These are phyloP conservation scores for Psophocarpus tetragonolobus DNA, from an alignment of 306 rosid species.

Conservation along the genomic window DNA sequence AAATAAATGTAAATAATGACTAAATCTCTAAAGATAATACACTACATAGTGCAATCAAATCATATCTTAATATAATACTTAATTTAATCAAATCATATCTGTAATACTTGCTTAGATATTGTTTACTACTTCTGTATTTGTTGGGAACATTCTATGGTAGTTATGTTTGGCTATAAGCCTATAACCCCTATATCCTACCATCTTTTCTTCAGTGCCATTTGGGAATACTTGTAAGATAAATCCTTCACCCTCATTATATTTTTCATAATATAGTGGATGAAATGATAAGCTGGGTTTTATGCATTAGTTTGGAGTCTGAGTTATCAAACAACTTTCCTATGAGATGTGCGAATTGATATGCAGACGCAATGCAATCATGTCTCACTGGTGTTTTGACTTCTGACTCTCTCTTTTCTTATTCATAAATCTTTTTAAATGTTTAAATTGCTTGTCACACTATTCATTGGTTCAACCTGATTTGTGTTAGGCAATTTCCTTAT, in stretches of 20 bases:
- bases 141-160: not conserved
- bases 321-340: not conserved
- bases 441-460: not conserved
- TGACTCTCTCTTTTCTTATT: not conserved
- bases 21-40: too few relatives aligned
- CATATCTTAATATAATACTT: too few relatives aligned
- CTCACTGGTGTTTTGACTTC: not conserved
- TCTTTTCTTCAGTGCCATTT: slow-evolving; percentile 12
- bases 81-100: too few relatives aligned
- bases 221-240: not conserved
- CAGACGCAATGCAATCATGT: slow-evolving; percentile 14
- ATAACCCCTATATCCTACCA: not conserved
- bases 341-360: not conserved
- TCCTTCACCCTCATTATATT: not conserved
- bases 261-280: slow-evolving; percentile 5
- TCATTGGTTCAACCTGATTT: not conserved
- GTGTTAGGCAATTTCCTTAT: not conserved
- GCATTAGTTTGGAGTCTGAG: slow-evolving; percentile 15
- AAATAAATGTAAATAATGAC: too few relatives aligned
- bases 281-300: not conserved
- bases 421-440: not conserved
- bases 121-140: not conserved
- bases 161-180: not conserved
- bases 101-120: not conserved
- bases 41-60: too few relatives aligned